These are phyloP conservation scores for Sphaerostilbella broomeana DNA, from an alignment of 2,329 filamentous ascomycete genomes.

Conservation along the genomic window DNA sequence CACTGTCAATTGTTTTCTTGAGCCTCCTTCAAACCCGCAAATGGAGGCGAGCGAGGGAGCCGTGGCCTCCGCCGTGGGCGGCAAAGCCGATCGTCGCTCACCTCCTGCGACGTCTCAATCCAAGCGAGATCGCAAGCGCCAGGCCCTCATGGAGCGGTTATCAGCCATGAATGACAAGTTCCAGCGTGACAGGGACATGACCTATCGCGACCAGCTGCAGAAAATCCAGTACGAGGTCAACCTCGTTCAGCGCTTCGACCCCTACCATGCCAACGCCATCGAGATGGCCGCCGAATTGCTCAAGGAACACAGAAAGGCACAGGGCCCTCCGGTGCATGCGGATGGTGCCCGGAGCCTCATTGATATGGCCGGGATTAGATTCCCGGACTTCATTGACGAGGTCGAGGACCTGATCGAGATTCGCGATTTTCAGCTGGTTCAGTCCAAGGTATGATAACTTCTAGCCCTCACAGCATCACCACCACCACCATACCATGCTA, in stretches of 20 bases:
- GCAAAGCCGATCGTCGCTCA: constrained; percentile 31
- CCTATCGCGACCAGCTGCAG: constrained; percentile 84
- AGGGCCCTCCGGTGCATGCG: constrained; percentile 31
- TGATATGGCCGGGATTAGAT: constrained; percentile 74
- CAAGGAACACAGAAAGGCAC: constrained; percentile 45
- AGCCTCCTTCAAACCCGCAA: too few relatives aligned
- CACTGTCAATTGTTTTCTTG: too few relatives aligned
- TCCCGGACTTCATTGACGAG: constrained; percentile 76
- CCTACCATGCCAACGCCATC: constrained; percentile 66
- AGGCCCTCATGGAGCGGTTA: constrained; percentile 73
- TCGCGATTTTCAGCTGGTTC: constrained; percentile 74
- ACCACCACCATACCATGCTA: not conserved
- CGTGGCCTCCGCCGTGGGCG: constrained; percentile 26
- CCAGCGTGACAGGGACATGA: constrained; percentile 69
- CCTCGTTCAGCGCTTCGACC: constrained; percentile 77
- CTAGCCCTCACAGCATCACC: too few relatives aligned
- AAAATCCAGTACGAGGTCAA: constrained; percentile 88
- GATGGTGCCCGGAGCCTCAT: constrained; percentile 50
- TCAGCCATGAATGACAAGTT: constrained; percentile 71
- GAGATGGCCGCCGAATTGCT: constrained; percentile 63
- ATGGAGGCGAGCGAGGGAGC: constrained; percentile 37
- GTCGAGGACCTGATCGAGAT: constrained; percentile 85
- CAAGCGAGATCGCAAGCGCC: constrained; percentile 86
- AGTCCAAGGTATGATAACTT: constrained; percentile 77
- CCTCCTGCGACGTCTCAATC: constrained; percentile 45